Evolutionary conservation across 495 filamentous ascomycete species (phyloP), one percentile per base, ranked within the genome.

Genomic region (Amniculicola lignicola): DNA sequence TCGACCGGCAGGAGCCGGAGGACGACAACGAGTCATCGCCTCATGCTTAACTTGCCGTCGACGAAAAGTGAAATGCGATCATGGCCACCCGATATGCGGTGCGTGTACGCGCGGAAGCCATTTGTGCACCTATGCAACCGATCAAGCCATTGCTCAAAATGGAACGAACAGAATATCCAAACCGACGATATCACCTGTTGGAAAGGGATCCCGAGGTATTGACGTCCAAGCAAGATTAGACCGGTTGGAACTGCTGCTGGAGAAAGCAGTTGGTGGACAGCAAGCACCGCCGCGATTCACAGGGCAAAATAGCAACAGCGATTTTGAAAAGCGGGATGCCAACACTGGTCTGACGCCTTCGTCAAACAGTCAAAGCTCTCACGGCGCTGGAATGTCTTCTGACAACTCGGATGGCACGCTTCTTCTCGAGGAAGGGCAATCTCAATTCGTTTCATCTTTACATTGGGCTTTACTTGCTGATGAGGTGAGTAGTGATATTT

Each of bases 101-200:
- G 58, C 63, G 14, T 66, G 63, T 53, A 48, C 44, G 16, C 59
- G 63, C 23, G 63, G 63, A 11, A 66, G 56, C 21, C 63, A 66
- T 46, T 37, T 51, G 3, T 66, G 63, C 31, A 56, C 44, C 14
- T 66, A 66, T 57, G 63, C 59, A 1, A 65, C 51, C 14, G 61
- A 64, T 23, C 61, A 64, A 27, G 29, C 16, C 11, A 23, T 43
- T 4, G 42, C 43, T 37, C 19, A 29, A n/a, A 12, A 11, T 14
- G 21, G 42, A 23, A 9, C 33, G n/a, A 33, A 41, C 12, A 52
- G 48, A 22, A 44, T 63, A 5, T 49, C 50, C 6, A 65, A 65
- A 23, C 15, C 57, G 12, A 14, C 41, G 25, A 22, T 27, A n/a
- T 40, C 37, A 6, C 6, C 49, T 50, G 47, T 19, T 4, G 36